phyloP scores from a whole-genome alignment of 2,329 filamentous ascomycete genomes.

The Talaromyces sp. region DNA sequence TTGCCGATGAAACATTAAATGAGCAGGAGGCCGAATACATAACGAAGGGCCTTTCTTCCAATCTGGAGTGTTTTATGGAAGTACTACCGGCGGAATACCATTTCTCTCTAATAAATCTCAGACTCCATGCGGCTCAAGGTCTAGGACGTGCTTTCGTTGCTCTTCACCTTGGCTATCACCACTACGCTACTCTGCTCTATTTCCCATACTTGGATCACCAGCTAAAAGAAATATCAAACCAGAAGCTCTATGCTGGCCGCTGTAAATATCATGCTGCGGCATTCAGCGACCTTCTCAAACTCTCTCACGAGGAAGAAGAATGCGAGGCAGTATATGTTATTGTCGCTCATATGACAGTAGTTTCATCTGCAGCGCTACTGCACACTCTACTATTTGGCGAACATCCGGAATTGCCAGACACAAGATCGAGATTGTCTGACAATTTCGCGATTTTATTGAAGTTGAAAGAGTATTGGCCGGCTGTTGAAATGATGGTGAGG shows the following conservation, averaged over 20 bases:
- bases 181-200: conserved; percentile 45
- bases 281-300: conserved; percentile 40
- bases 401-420: neutral
- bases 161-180: conserved; percentile 46
- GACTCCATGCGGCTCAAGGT: conserved; percentile 31
- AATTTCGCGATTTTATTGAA: conserved; percentile 14
- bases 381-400: conserved; percentile 43
- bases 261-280: conserved; percentile 39
- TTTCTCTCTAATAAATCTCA: conserved; percentile 38
- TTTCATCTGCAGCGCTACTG: conserved; percentile 45
- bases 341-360: conserved; percentile 45
- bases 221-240: neutral
- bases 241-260: conserved; percentile 28
- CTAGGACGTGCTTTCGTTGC: conserved; percentile 43
- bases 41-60: conserved; percentile 26
- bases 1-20: conserved; percentile 23
- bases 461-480: conserved; percentile 14
- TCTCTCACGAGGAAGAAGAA: conserved; percentile 29
- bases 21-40: conserved; percentile 14
- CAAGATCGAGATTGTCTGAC: conserved; percentile 4
- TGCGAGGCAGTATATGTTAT: conserved; percentile 43
- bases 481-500: conserved; percentile 12
- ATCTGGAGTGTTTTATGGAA: conserved; percentile 34
- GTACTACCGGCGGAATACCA: conserved; percentile 32
- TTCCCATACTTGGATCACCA: conserved; percentile 41